Base-by-base conservation (phyloP, 148 eudicot species). In the Drosera capensis region DNA sequence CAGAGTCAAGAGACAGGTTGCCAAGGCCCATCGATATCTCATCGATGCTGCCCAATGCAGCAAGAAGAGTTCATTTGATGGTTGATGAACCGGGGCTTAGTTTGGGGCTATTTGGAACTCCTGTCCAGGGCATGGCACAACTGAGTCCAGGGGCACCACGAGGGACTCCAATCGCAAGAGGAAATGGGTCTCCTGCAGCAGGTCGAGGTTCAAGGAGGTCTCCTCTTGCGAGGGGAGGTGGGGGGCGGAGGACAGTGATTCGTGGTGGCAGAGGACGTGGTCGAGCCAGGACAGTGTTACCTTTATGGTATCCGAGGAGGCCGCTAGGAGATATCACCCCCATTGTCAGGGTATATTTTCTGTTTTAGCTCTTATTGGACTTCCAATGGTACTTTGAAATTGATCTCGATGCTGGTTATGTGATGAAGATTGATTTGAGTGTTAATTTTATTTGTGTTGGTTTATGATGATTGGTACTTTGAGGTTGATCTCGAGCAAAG, bases 221-320 rank as follows among this genome's bases (percentile, higher is more conserved):
- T 14, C 56, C 54, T 23, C 23, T 23, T 23, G 66, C 57, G 3
- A 49, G 37, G 13, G 63, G 57, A 42, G 66, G 67, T 25, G 35
- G 40, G 12, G 41, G 43, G 11, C 44, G 62, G 14, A 46, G 55
- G 14, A 43, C 26, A 7, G 38, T 15, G 12, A 42, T 46, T 7
- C 44, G 59, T 7, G 43, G 54, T 29, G 36, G 58, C 20, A 35
- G 75, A 38, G 42, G 64, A 0, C 54, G 75, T 53, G 55, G 68
- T 20, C 45, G 56, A 8, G 52, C 54, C 18, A 24, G 49, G 7
- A 65, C 53, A 26, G 31, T 61, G 18, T 55, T 81, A 51, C 92
- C 84, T 30, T 68, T 73, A 61, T 77, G 92, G 85, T 71, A 81
- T 25, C 92, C 92, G 8, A 69, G 92, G 24, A 61, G 63, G 13